A percentile compares a stretch with the other conserved stretches of the same genome.
phyloP scores from a whole-genome alignment of 192 early-diverging fungal species.

The Pilaira anomala region DNA sequence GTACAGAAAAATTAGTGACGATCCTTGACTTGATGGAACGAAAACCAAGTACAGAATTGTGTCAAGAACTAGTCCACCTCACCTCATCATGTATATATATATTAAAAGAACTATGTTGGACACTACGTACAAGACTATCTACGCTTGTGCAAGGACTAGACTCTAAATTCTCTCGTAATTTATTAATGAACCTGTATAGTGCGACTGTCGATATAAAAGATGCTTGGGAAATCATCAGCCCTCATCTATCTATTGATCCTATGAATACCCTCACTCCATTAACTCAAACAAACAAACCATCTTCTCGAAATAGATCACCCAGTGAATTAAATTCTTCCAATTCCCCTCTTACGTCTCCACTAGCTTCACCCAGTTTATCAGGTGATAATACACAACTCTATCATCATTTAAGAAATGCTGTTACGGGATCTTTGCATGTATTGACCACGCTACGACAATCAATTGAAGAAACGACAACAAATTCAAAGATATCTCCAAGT shows the following conservation, averaged over 20 bases:
- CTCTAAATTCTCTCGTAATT: slow-evolving; percentile 18
- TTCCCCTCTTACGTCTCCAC: slow-evolving; percentile 9
- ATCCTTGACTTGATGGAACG: slow-evolving; percentile 3
- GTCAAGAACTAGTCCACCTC: slow-evolving; percentile 6
- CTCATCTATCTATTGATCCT: neutral
- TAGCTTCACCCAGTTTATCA: neutral
- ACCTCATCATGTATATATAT: slow-evolving; percentile 1
- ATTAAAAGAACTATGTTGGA: slow-evolving; percentile 13
- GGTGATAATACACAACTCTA: slow-evolving; percentile 23
- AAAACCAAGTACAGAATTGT: neutral
- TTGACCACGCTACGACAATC: slow-evolving; percentile 11
- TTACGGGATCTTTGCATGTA: slow-evolving; percentile 24
- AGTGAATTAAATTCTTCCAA: slow-evolving; percentile 14
- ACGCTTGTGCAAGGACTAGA: slow-evolving; percentile 20
- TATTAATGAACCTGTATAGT: slow-evolving; percentile 23
- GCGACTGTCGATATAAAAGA: slow-evolving; percentile 27
- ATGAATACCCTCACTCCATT: neutral
- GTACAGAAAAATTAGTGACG: slow-evolving; percentile 2
- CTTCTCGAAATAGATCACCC: slow-evolving; percentile 4
- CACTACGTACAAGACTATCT: slow-evolving; percentile 12
- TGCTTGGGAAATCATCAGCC: slow-evolving; percentile 22
- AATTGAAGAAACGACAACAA: slow-evolving; percentile 8
- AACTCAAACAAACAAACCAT: neutral
- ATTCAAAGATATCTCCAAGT: neutral
- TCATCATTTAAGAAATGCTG: slow-evolving; percentile 23